Base-by-base conservation (phyloP, 371 early-diverging fungal species). In the Chytridium lagenaria region DNA sequence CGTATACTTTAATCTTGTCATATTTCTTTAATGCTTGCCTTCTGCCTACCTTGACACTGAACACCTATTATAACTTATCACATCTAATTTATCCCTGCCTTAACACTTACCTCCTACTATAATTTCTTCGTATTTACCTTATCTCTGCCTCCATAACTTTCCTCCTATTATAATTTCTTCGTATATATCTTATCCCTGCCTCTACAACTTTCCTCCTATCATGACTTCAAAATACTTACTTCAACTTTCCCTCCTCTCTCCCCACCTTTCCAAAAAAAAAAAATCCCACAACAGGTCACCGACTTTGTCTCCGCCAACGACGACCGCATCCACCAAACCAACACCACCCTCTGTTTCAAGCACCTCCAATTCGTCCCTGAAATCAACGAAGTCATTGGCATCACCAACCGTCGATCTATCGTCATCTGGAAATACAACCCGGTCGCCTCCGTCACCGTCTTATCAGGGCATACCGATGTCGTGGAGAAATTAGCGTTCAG, bases 401-500 rank as follows among this genome's bases (percentile, higher is more conserved):
- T 80, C 12, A 80, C 85, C 28, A 85, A 71, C 52, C 71, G 84
- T 0, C 40, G 79, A 23, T 71, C 78, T 0, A 34, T 85, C 16
- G 70, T 80, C 12, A 73, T 82, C 1, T 87, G 87, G 87, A 83
- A 79, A 67, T 82, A 79, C 71, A 85, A 85, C 66, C 77, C 85
- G 10, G 67, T 64, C 15, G 87, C 85, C 5, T 72, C 83, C 22
- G 40, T 84, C 33, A 82, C 84, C 5, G 80, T 84, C 0, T 66
- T 87, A 22, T 71, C 79, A 3, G 83, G 85, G 22, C 83, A 82
- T 67, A 70, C 79, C 2, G 86, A 86, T 76, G 78, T 84, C 26
- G 83, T 83, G 2, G 86, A 86, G 55, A 80, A 82, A 67, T 72
- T 86, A 67, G 80, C 86, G 22, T 84, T 81, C 57, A 86, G 84